phyloP scores from a whole-genome alignment of 1,284 basidiomycete genomes.

The Boletus smithii region DNA sequence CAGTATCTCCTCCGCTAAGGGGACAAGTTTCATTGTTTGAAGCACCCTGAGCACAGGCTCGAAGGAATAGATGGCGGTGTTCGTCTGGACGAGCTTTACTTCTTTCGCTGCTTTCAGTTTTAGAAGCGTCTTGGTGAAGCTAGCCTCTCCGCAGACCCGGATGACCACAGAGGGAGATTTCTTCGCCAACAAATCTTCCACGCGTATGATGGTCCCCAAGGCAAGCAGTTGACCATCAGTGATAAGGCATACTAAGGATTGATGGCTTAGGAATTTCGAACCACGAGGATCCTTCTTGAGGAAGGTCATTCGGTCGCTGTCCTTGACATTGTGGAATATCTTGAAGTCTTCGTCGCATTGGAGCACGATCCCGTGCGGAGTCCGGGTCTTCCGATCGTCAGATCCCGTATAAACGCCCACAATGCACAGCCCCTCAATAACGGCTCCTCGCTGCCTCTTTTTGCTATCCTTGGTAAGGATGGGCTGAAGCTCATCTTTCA shows the following conservation, averaged over 20 bases:
- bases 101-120: conserved; percentile 37
- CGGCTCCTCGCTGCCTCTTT: conserved; percentile 45
- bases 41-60: conserved; percentile 56
- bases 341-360: conserved; percentile 43
- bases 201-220: conserved; percentile 52
- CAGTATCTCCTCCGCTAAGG: conserved; percentile 49
- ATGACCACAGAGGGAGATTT: conserved; percentile 49
- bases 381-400: conserved; percentile 35
- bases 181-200: conserved; percentile 48
- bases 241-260: conserved; percentile 50
- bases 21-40: conserved; percentile 42
- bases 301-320: conserved; percentile 35
- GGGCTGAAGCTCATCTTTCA: conserved; percentile 56
- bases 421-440: conserved; percentile 41
- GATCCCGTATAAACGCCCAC: conserved; percentile 37
- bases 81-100: conserved; percentile 52
- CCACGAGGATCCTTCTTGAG: conserved; percentile 40
- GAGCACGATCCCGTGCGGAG: conserved; percentile 48
- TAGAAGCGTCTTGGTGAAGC: conserved; percentile 38
- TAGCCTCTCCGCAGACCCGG: conserved; percentile 45
- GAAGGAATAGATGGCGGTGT: conserved; percentile 59
- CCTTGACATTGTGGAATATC: conserved; percentile 37
- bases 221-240: conserved; percentile 47
- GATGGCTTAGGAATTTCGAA: conserved; percentile 45
- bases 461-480: conserved; percentile 42